A percentile compares a stretch with the other conserved stretches of the same genome.
These are phyloP conservation scores for Zygoascus biomembranicola DNA, from an alignment of 805 yeast species.

Conservation along the genomic window DNA sequence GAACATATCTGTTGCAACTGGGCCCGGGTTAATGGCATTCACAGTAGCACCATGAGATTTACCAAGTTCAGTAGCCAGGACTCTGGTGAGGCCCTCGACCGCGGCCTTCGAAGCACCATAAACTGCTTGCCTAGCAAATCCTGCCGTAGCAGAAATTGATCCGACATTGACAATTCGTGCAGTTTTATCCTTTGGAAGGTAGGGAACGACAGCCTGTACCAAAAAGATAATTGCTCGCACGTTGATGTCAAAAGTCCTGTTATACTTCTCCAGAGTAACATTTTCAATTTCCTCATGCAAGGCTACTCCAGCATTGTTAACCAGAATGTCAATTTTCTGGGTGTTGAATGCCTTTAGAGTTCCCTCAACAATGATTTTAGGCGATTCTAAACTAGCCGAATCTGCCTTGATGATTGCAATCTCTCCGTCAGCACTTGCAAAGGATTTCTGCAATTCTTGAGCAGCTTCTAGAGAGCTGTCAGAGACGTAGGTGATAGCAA, in stretches of 20 bases:
- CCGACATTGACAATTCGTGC: slow-evolving; percentile 44
- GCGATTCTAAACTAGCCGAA: slow-evolving; percentile 7
- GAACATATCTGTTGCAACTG: slow-evolving; percentile 61
- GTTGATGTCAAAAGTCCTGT: slow-evolving; percentile 50
- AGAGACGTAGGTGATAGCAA: slow-evolving; percentile 21
- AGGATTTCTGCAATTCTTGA: neutral
- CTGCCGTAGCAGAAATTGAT: slow-evolving; percentile 57
- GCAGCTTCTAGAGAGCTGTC: neutral
- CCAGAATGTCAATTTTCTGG: slow-evolving; percentile 36
- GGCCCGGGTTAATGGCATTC: slow-evolving; percentile 69
- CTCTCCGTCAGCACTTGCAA: neutral
- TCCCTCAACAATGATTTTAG: slow-evolving; percentile 7
- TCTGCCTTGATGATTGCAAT: slow-evolving; percentile 11
- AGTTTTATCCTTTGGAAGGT: slow-evolving; percentile 40
- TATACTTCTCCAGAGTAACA: slow-evolving; percentile 50
- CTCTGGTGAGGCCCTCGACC: slow-evolving; percentile 51
- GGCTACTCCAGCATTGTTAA: slow-evolving; percentile 57
- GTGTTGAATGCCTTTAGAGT: slow-evolving; percentile 1
- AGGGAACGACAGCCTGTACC: slow-evolving; percentile 52
- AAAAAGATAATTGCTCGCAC: slow-evolving; percentile 54
- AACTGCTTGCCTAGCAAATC: slow-evolving; percentile 55
- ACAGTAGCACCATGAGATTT: slow-evolving; percentile 43
- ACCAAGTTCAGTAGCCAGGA: slow-evolving; percentile 66
- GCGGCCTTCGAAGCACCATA: slow-evolving; percentile 65
- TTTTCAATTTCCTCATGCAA: slow-evolving; percentile 56